phyloP scores from a whole-genome alignment of 495 filamentous ascomycete genomes.

The Chaetomidium leptoderma region DNA sequence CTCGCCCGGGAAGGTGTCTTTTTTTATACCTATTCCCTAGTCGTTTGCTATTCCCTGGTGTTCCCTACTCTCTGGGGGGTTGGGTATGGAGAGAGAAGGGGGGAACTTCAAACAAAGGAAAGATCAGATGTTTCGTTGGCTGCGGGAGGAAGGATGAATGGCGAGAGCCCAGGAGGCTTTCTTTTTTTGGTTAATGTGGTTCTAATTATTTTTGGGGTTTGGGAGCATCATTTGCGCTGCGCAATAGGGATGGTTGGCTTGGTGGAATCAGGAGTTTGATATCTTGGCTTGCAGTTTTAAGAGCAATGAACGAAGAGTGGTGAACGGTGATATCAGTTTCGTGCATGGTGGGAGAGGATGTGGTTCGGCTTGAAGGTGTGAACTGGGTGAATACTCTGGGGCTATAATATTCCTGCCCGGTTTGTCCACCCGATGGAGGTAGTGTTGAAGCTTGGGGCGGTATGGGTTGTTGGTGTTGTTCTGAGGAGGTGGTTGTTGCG shows the following conservation, averaged over 20 bases:
- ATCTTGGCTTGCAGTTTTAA: neutral
- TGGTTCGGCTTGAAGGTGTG: neutral
- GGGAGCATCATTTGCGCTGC: conserved; percentile 15
- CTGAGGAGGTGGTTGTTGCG: neutral
- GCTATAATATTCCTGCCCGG: neutral
- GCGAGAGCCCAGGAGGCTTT: conserved; percentile 46
- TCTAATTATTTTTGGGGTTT: conserved; percentile 33
- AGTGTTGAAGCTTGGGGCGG: neutral
- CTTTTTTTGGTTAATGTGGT: conserved; percentile 36
- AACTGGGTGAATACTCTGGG: too few relatives aligned
- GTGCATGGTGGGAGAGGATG: neutral
- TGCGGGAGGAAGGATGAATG: conserved; percentile 40
- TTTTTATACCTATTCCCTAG: conserved; percentile 35
- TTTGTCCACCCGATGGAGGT: neutral
- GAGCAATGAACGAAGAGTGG: conserved; percentile 8
- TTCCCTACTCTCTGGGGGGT: neutral
- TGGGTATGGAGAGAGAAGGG: neutral
- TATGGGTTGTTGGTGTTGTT: too few relatives aligned
- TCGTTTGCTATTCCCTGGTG: conserved; percentile 22
- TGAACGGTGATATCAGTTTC: neutral
- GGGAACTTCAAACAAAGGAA: conserved; percentile 1
- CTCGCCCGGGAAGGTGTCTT: conserved; percentile 17
- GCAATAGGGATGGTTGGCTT: conserved; percentile 17
- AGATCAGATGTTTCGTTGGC: conserved; percentile 25
- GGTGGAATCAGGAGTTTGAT: conserved; percentile 14